Evolutionary conservation across 768 basidiomycete species (phyloP), one percentile per base, ranked within the genome.

Genomic region (Boletellus ananiceps): DNA sequence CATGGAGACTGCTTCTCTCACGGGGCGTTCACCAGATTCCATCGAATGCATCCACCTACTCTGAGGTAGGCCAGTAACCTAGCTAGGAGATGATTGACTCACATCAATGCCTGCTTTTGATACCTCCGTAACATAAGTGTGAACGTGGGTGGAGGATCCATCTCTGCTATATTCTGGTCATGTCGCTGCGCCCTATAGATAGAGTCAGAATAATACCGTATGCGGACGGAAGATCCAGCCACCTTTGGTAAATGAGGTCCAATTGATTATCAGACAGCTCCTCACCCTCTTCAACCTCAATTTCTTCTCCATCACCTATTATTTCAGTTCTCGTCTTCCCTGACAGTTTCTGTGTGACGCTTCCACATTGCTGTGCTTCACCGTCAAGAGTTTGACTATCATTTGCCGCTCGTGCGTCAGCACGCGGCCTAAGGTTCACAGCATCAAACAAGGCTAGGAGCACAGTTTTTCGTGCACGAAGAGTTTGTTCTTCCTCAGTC

Each of bases 51-150:
- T 93, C 94, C 94, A 98, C 33, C 89, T 91, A 49, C 13, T 41
- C 29, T 19, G n/a, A 14, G 32, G 16, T 50, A 31, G 50, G 34
- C 36, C 44, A 12, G 36, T 8, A 18, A 8, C 31, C 31, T 35
- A 3, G 12, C 5, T 4, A n/a, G 38, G 23, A 25, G 25, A 44
- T 8, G 14, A 21, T 33, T 13, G 16, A 66, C 82, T 40, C 46
- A 89, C 84, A 72, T 73, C 40, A 97, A 71, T 0, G 93, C 95
- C 67, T 98, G 95, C 62, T 93, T 95, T 62, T 97, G 95, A 68
- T 98, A 97, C 33, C 82, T 83, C 40, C 91, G 80, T 23, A 95
- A 69, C 3, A 74, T 82, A 32, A 94, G 69, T 1, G 78, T 75
- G 64, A 97, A 97, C 1, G 86, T 80, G 2, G 80, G 73, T 0